Percentiles rank a stretch among this genome's conserved stretches.
These are phyloP conservation scores for Lepidium aucheri DNA, from an alignment of 345 rosid genomes.

Conservation along the genomic window DNA sequence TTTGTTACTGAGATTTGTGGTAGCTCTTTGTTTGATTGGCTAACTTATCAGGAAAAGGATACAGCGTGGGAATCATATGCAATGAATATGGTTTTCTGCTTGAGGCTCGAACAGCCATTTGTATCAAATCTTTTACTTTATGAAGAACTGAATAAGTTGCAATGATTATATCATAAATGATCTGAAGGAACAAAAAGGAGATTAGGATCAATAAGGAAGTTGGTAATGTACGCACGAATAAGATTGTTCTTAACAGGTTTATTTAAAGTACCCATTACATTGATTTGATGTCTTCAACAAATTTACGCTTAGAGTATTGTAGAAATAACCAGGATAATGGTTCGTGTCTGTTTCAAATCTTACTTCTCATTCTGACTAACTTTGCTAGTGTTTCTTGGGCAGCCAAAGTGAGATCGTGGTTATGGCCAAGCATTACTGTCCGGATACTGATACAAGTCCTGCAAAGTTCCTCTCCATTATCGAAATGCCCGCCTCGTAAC, in stretches of 20 bases:
- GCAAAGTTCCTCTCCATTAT: conserved; percentile 77
- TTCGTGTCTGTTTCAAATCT: conserved; percentile 37
- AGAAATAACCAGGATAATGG: not conserved
- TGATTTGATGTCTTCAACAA: conserved; percentile 13
- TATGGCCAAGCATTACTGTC: conserved; percentile 91
- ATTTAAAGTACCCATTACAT: conserved; percentile 2
- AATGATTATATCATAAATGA: not conserved
- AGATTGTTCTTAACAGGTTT: not conserved
- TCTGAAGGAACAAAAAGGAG: not conserved
- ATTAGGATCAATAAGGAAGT: not conserved
- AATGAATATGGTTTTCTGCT: not conserved
- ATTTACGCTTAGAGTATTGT: conserved; percentile 8
- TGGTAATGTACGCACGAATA: conserved; percentile 15
- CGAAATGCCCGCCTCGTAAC: conserved; percentile 79
- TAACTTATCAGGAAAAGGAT: not conserved
- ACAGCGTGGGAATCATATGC: conserved; percentile 21
- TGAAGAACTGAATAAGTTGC: not conserved
- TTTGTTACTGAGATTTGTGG: conserved; percentile 21
- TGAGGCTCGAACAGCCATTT: not conserved
- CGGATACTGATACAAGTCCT: conserved; percentile 83
- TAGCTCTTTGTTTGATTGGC: conserved; percentile 11
- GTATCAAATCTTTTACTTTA: not conserved
- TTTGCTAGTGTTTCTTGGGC: conserved; percentile 92
- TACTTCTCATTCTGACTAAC: conserved; percentile 87
- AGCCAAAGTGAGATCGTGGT: conserved; percentile 70